These are phyloP conservation scores for Leccinum pseudoinsigne DNA, from an alignment of 1,284 basidiomycete species.

Conservation along the genomic window DNA sequence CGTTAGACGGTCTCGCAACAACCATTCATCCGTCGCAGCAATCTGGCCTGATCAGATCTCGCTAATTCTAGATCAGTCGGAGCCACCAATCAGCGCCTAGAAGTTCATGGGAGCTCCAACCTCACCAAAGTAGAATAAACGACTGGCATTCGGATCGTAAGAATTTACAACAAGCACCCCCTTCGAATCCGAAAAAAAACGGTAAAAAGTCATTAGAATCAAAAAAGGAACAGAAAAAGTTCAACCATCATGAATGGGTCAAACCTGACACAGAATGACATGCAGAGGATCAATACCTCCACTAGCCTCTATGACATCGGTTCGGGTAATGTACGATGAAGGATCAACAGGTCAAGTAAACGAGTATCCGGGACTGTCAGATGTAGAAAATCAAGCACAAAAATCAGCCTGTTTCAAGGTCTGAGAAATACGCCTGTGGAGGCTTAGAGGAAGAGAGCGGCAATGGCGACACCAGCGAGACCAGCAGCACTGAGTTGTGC, in stretches of 20 bases:
- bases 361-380: conserved; percentile 12
- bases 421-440: not conserved
- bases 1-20: not conserved
- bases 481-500: conserved; percentile 44
- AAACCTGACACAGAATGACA: not conserved
- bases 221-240: conserved; percentile 1
- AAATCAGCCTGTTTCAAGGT: conserved; percentile 21
- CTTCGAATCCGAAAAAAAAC: conserved; percentile 15
- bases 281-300: conserved; percentile 6
- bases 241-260: conserved; percentile 7
- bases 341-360: conserved; percentile 6
- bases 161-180: conserved; percentile 12
- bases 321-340: conserved; percentile 22
- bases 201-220: not conserved
- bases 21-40: not conserved
- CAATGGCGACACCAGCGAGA: conserved; percentile 45
- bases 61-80: not conserved
- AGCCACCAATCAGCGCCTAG: not conserved
- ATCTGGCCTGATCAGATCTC: not conserved
- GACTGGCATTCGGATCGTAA: conserved; percentile 15
- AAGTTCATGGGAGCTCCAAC: not conserved
- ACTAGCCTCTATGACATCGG: conserved; percentile 3
- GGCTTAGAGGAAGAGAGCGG: conserved; percentile 40
- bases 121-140: not conserved
- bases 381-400: conserved; percentile 16